A percentile compares a stretch with the other conserved stretches of the same genome.
Evolutionary conservation across 768 basidiomycete species (phyloP).

Genomic region (Suillus ampliporus): DNA sequence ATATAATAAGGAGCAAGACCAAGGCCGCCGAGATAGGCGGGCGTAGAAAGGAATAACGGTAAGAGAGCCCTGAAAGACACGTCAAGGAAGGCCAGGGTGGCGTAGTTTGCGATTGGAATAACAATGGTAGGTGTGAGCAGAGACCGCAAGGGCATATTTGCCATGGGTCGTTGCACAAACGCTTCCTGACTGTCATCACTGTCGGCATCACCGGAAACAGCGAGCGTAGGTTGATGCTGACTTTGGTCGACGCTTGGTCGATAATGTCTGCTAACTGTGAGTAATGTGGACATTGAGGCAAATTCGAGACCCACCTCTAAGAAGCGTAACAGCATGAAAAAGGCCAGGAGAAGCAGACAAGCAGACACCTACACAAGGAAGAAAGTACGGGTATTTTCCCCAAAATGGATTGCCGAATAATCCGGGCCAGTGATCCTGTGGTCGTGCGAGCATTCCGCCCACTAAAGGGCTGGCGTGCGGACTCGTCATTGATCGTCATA

Average conservation of each 20-base stretch:
- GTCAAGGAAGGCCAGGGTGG: slow-evolving; percentile 47
- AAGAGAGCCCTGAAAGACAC: slow-evolving; percentile 44
- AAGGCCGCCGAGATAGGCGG: slow-evolving; percentile 49
- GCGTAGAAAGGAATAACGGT: slow-evolving; percentile 53
- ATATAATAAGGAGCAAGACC: slow-evolving; percentile 47
- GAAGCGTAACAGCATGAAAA: slow-evolving; percentile 25
- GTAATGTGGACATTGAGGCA: too few species aligned
- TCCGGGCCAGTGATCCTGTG: slow-evolving; percentile 58
- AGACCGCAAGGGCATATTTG: slow-evolving; percentile 49
- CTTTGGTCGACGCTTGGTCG: slow-evolving; percentile 13
- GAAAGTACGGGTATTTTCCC: slow-evolving; percentile 42
- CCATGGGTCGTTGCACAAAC: slow-evolving; percentile 5
- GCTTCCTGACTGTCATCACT: slow-evolving; percentile 16
- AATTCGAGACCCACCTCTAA: slow-evolving; percentile 29
- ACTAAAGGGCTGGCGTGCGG: slow-evolving; percentile 61
- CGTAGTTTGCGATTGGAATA: slow-evolving; percentile 50
- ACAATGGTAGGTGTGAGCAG: slow-evolving; percentile 44
- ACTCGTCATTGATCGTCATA: not conserved
- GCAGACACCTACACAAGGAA: slow-evolving; percentile 38
- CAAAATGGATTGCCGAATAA: slow-evolving; percentile 49
- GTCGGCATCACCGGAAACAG: not conserved
- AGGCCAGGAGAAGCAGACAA: slow-evolving; percentile 17
- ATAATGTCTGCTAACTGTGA: slow-evolving; percentile 7
- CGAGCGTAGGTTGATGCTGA: slow-evolving; percentile 14
- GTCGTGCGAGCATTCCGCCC: slow-evolving; percentile 61